A percentile compares a stretch with the other conserved stretches of the same genome.
phyloP scores from a whole-genome alignment of 73 alveolate genomes.

The Tetrahymena borealis region DNA sequence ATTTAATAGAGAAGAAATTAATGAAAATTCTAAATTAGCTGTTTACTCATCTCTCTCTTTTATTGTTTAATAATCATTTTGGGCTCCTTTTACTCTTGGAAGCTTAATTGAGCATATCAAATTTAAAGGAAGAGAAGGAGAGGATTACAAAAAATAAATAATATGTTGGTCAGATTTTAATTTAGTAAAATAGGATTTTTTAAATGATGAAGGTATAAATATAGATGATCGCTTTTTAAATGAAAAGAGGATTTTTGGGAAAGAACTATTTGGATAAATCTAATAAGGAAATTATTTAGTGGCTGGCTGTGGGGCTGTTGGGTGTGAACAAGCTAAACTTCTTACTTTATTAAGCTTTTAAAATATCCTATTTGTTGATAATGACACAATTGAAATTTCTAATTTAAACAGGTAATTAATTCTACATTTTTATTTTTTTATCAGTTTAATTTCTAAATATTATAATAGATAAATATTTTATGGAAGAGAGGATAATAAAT shows the following conservation, averaged over 20 bases:
- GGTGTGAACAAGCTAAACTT: not conserved
- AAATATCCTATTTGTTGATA: not conserved
- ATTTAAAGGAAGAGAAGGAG: not conserved
- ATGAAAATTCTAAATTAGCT: too few species aligned
- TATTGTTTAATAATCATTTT: not conserved
- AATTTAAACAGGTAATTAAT: not conserved
- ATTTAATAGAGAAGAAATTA: not conserved
- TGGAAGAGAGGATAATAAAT: not conserved
- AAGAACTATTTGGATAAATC: not conserved
- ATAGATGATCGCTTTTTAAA: not conserved
- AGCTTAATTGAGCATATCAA: not conserved
- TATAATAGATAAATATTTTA: not conserved
- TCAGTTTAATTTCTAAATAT: too few species aligned
- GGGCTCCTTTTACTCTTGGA: not conserved
- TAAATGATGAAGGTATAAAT: not conserved
- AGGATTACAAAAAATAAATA: not conserved
- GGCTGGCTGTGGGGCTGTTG: not conserved
- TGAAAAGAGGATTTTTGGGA: not conserved
- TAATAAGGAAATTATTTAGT: not conserved
- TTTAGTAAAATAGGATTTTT: not conserved
- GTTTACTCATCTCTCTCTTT: not conserved
- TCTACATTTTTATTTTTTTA: too few species aligned
- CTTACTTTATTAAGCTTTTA: not conserved
- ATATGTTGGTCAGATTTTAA: not conserved
- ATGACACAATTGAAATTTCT: not conserved